phyloP scores from a whole-genome alignment of 768 basidiomycete genomes.

The Albatrellus ellisii region DNA sequence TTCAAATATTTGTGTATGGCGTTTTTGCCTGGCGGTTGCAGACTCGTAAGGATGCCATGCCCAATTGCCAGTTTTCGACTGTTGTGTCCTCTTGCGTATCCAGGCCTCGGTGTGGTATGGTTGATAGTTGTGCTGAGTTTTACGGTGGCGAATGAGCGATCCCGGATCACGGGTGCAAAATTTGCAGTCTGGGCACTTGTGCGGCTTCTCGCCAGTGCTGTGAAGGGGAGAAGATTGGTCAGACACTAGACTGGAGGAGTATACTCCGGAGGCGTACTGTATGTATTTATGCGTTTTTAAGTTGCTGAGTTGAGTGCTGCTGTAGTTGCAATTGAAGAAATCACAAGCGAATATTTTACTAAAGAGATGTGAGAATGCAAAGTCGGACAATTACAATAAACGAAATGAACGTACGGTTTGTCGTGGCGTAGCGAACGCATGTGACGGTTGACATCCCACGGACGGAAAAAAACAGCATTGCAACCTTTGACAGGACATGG shows the following conservation, averaged over 20 bases:
- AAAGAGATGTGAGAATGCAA: background rate
- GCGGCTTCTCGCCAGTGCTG: conserved; percentile 1
- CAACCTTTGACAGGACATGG: too few relatives aligned
- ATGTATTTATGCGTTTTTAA: background rate
- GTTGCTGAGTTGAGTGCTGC: too few relatives aligned
- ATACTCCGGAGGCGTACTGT: background rate
- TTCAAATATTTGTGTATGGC: too few relatives aligned
- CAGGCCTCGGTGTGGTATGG: conserved; percentile 1
- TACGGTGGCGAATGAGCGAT: background rate
- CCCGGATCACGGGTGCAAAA: background rate
- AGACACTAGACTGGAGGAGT: background rate
- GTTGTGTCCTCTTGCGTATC: background rate
- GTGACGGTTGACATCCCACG: too few relatives aligned
- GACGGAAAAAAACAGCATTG: too few relatives aligned
- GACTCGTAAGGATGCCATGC: background rate
- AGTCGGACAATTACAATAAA: too few relatives aligned
- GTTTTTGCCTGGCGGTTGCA: background rate
- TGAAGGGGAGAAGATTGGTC: background rate
- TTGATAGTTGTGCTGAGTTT: background rate
- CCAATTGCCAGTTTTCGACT: background rate
- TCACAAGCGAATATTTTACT: background rate
- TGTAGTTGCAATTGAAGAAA: too few relatives aligned
- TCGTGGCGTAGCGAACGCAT: too few relatives aligned
- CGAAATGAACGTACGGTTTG: too few relatives aligned
- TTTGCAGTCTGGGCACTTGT: background rate